Evolutionary conservation across 2,329 filamentous ascomycete species (phyloP), one percentile per base, ranked within the genome.

Genomic region (Hymenoscyphus infarciens): DNA sequence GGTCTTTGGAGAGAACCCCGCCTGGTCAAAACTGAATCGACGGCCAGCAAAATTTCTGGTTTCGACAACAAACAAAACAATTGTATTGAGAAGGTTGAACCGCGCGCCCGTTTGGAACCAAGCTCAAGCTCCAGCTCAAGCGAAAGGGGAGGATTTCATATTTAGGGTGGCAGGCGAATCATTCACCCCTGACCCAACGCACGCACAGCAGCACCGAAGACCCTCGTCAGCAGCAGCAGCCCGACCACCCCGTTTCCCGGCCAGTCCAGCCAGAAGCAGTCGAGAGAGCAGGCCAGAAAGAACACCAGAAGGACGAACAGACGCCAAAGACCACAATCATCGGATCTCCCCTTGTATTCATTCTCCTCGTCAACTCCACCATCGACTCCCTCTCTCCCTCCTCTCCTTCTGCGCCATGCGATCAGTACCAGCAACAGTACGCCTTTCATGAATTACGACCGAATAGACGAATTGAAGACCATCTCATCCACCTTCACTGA

Each of bases 361-460:
- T n/a, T n/a, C 10, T 13, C 27, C 31, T 29, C 27, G 55, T n/a
- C 25, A 31, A 58, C 22, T 27, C 22, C 38, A 35, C 33, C 19
- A 13, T 45, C 35, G 22, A 22, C 38, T 58, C 35, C 25, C 57
- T 8, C 25, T 22, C 29, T 52, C 25, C 16, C 52, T 10, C 16
- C 52, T 19, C 29, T 29, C 52, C 25, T 31, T 35, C 35, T 31
- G 56, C 56, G 56, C 56, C 35, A 38, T 45, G 56, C 56, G 22
- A 42, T 49, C 25, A 6, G 38, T 38, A n/a, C 33, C n/a, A 35
- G 11, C 29, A 27, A 10, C 52, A 54, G 29, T 8, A 49, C 42
- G 42, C n/a, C 42, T 22, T 29, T 54, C 25, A 54, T 31, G 52
- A 54, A 27, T 54, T 29, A 54, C 25, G 25, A 31, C 31, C 52